A percentile compares a stretch with the other conserved stretches of the same genome.
These are phyloP conservation scores for Lasiosphaeria miniovina DNA, from an alignment of 495 filamentous ascomycete genomes.

Conservation along the genomic window DNA sequence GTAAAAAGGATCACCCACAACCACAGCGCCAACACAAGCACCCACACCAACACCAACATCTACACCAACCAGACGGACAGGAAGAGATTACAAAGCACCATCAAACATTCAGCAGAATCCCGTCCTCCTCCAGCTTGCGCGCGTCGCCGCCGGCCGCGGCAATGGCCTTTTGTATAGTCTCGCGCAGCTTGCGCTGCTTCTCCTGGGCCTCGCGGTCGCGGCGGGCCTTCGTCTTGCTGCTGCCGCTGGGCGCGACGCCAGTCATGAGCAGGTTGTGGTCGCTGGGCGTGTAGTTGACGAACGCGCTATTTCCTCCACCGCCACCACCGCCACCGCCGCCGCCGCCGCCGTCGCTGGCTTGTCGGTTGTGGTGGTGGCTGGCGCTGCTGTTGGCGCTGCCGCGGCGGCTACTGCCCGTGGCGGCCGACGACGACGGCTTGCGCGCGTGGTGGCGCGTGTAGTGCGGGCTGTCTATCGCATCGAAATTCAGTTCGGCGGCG, in stretches of 20 bases:
- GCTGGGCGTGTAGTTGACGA: constrained; percentile 87
- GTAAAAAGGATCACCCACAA: too few species aligned
- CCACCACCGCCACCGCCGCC: constrained; percentile 43
- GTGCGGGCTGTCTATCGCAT: not conserved
- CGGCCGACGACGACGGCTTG: not conserved
- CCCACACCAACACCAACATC: too few species aligned
- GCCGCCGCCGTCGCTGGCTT: constrained; percentile 10
- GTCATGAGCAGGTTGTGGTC: constrained; percentile 80
- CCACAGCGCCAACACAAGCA: too few species aligned
- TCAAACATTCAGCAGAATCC: constrained; percentile 9
- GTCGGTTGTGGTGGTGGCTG: not conserved
- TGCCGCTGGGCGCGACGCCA: constrained; percentile 87
- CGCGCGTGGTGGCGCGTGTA: not conserved
- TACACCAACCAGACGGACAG: not conserved
- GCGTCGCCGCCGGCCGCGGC: constrained; percentile 77
- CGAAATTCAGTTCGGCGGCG: not conserved
- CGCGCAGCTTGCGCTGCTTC: constrained; percentile 67
- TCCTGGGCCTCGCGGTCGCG: constrained; percentile 84
- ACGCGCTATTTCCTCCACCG: constrained; percentile 40
- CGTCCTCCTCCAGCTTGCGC: constrained; percentile 36
- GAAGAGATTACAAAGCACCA: not conserved
- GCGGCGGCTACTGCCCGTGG: not conserved
- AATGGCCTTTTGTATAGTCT: constrained; percentile 70
- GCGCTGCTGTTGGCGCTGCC: not conserved
- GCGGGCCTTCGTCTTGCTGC: constrained; percentile 87